These are phyloP conservation scores for Xylaria sp. DNA, from an alignment of 2,329 filamentous ascomycete genomes.

Conservation along the genomic window DNA sequence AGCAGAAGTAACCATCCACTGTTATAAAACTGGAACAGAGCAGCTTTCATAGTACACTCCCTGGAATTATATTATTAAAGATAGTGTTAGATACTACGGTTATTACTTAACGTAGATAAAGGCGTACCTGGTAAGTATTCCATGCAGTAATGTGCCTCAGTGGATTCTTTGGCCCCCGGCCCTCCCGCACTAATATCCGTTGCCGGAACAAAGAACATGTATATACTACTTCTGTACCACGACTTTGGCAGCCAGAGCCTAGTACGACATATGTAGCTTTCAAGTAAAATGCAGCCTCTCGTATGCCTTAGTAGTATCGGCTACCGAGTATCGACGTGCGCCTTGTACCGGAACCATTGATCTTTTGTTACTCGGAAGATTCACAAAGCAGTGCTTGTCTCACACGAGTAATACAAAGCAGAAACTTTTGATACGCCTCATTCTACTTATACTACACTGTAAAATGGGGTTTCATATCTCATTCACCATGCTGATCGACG, in stretches of 20 bases:
- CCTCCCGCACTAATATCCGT: background rate
- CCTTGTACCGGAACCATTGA: background rate
- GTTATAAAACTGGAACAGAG: too few relatives aligned
- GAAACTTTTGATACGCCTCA: background rate
- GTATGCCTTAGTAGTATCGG: background rate
- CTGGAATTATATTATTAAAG: too few relatives aligned
- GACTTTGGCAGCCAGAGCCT: background rate
- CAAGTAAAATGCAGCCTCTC: background rate
- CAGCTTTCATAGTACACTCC: too few relatives aligned
- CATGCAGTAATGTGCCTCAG: too few relatives aligned
- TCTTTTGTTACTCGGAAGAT: background rate
- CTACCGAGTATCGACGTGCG: background rate
- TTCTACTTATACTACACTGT: too few relatives aligned
- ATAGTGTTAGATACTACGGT: too few relatives aligned
- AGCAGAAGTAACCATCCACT: too few relatives aligned
- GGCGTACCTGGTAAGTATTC: too few relatives aligned
- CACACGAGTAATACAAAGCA: background rate
- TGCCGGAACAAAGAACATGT: background rate
- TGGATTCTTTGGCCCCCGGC: background rate
- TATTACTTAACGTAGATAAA: too few relatives aligned
- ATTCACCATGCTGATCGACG: background rate
- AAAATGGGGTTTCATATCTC: too few relatives aligned
- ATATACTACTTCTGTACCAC: background rate
- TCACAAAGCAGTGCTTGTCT: constrained; percentile 18
- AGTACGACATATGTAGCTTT: background rate